Percentiles rank a stretch among this genome's conserved stretches.
phyloP scores from a whole-genome alignment of 2,329 filamentous ascomycete species.

The Monosporascus sp. region DNA sequence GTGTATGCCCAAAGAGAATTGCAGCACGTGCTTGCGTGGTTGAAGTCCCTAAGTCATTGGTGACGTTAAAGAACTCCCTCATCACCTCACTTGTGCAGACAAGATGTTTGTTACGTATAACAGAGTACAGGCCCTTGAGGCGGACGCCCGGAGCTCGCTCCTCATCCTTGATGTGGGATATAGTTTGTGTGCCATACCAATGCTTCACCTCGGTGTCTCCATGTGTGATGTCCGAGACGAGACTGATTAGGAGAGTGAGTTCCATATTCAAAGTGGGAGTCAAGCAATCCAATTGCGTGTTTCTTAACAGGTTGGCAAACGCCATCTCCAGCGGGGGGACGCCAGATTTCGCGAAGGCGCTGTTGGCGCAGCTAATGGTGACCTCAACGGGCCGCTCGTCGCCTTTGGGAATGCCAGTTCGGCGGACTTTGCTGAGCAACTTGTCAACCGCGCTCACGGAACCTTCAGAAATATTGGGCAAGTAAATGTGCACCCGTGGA shows the following conservation, averaged over 20 bases:
- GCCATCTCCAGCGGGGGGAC: slow-evolving; percentile 6
- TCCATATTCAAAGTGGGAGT: slow-evolving; percentile 10
- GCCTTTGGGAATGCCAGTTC: slow-evolving; percentile 4
- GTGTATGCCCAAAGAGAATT: not conserved
- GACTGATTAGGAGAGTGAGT: slow-evolving; percentile 9
- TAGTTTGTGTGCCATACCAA: slow-evolving; percentile 9
- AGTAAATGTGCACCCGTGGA: slow-evolving; percentile 6
- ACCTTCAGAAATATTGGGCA: slow-evolving; percentile 7
- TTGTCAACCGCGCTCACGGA: slow-evolving; percentile 5
- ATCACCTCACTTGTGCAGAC: not conserved
- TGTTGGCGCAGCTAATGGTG: slow-evolving; percentile 6
- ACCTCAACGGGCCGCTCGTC: slow-evolving; percentile 6
- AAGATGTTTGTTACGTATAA: not conserved
- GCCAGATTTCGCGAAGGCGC: slow-evolving; percentile 2
- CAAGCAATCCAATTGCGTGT: slow-evolving; percentile 9
- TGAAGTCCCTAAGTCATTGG: not conserved
- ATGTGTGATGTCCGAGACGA: slow-evolving; percentile 11
- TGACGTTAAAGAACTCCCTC: not conserved
- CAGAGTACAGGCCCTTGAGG: not conserved
- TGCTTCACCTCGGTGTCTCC: slow-evolving; percentile 5
- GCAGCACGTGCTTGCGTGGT: not conserved
- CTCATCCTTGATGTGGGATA: slow-evolving; percentile 11
- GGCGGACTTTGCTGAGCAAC: slow-evolving; percentile 3
- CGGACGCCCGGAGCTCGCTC: slow-evolving; percentile 1
- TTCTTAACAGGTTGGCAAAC: slow-evolving; percentile 5